Evolutionary conservation across 768 basidiomycete species (phyloP).

Genomic region (Infundibulicybe gibba): DNA sequence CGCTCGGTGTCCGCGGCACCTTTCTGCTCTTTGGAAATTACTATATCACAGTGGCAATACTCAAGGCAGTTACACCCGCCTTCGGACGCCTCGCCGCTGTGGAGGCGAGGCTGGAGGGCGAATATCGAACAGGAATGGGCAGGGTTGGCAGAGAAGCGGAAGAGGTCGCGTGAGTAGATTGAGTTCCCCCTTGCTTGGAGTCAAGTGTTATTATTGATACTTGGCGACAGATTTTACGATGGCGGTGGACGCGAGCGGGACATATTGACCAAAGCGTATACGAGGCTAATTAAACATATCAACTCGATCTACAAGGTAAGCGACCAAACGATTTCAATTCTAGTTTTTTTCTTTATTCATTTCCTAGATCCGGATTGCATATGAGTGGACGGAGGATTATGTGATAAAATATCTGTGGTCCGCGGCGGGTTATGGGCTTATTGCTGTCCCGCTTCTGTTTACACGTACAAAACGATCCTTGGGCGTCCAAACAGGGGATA

Average conservation of each 20-base stretch:
- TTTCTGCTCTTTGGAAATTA: constrained; percentile 79
- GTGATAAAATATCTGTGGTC: constrained; percentile 97
- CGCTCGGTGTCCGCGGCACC: constrained; percentile 84
- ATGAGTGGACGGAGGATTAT: constrained; percentile 96
- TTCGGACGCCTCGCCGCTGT: constrained; percentile 88
- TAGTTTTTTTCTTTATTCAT: neutral
- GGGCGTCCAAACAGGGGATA: constrained; percentile 17
- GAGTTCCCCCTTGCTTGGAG: neutral
- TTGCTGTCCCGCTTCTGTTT: constrained; percentile 85
- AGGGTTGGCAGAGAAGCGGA: constrained; percentile 87
- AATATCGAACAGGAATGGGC: constrained; percentile 85
- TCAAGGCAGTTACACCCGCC: constrained; percentile 84
- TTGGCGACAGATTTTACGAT: constrained; percentile 73
- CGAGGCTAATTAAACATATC: constrained; percentile 80
- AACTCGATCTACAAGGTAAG: constrained; percentile 87
- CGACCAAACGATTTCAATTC: neutral
- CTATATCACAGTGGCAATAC: constrained; percentile 77
- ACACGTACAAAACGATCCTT: constrained; percentile 47
- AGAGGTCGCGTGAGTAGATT: constrained; percentile 75
- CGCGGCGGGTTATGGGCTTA: constrained; percentile 86
- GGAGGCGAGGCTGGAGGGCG: constrained; percentile 86
- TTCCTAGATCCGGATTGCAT: constrained; percentile 77
- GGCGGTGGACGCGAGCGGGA: constrained; percentile 81
- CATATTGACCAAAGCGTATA: constrained; percentile 76
- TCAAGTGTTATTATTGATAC: neutral